Base-by-base conservation (phyloP, 1,284 basidiomycete genomes). In the Pseudozyma flocculosa region DNA sequence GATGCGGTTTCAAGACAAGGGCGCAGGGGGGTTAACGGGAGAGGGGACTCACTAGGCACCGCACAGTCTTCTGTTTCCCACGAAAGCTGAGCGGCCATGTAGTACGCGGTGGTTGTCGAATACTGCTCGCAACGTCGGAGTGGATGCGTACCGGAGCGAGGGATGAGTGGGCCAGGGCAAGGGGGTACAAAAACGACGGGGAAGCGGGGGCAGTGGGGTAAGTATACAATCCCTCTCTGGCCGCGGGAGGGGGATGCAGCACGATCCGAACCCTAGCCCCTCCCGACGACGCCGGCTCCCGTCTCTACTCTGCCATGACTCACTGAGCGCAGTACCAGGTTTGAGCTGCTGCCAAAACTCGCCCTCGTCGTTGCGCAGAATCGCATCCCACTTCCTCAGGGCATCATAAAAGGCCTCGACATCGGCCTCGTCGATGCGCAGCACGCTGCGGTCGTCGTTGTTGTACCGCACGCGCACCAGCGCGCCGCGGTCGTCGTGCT, bases 61-160 rank as follows among this genome's bases (percentile, higher is more conserved):
- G 70, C 94, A 97, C 85, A 98, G 90, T 1, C 90, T 84, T 3
- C 94, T 85, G 72, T 86, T 85, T 3, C 95, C 94, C 2, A 85
- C 84, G 75, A 96, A 98, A 0, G 86, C 85, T 0, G 90, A 89
- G 9, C 94, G 86, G 7, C 94, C 94, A 68, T 97, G 95, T 48
- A 98, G 81, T 3, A 97, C 90, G 13, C 94, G 85, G 78, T 95
- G 90, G 75, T 98, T 97, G 79, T 98, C 89, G 47, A 95, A 84
- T 34, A 92, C 89, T 90, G 37, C 30, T 14, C 19, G 30, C n/a
- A 19, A 23, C 14, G 8, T 40, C 9, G 38, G 19, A n/a, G 32
- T 70, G 19, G 26, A 45, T 43, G n/a, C n/a, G n/a, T n/a, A n/a
- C n/a, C n/a, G n/a, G n/a, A n/a, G n/a, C n/a, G n/a, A n/a, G n/a